Evolutionary conservation across 768 basidiomycete genomes (phyloP).

Genomic region (Leucosporidium yakuticum): DNA sequence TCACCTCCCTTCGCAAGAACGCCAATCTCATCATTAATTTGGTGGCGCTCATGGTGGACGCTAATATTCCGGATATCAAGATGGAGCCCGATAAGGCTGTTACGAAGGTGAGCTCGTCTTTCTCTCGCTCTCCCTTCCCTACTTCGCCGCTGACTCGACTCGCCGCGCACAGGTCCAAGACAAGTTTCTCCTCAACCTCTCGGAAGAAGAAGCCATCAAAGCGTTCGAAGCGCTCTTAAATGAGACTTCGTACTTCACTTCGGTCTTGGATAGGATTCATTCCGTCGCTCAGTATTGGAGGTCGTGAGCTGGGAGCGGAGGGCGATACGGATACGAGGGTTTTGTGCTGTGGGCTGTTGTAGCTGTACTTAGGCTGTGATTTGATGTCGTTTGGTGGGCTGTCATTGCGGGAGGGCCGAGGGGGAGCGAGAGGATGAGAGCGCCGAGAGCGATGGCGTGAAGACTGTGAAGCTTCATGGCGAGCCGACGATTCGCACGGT

Average conservation of each 20-base stretch:
- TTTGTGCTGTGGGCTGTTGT: neutral
- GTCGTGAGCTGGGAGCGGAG: neutral
- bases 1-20: conserved; percentile 89
- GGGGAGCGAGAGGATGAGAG: no score
- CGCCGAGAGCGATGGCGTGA: no score
- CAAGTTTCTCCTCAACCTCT: conserved; percentile 88
- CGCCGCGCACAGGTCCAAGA: conserved; percentile 85
- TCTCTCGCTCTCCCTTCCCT: neutral
- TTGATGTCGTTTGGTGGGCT: neutral
- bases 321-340: no score
- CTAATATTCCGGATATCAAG: conserved; percentile 96
- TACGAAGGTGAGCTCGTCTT: conserved; percentile 43
- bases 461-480: no score
- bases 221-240: conserved; percentile 89
- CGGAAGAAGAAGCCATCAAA: conserved; percentile 86
- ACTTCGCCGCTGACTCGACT: conserved; percentile 52
- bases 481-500: no score
- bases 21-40: conserved; percentile 95
- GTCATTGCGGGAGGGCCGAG: no score
- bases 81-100: conserved; percentile 53
- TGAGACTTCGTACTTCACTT: conserved; percentile 89
- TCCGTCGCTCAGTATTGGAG: conserved; percentile 45
- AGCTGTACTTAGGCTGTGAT: neutral
- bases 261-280: conserved; percentile 88
- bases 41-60: conserved; percentile 94